Base-by-base conservation (phyloP, 257 asterid species). In the Plantago elongata region DNA sequence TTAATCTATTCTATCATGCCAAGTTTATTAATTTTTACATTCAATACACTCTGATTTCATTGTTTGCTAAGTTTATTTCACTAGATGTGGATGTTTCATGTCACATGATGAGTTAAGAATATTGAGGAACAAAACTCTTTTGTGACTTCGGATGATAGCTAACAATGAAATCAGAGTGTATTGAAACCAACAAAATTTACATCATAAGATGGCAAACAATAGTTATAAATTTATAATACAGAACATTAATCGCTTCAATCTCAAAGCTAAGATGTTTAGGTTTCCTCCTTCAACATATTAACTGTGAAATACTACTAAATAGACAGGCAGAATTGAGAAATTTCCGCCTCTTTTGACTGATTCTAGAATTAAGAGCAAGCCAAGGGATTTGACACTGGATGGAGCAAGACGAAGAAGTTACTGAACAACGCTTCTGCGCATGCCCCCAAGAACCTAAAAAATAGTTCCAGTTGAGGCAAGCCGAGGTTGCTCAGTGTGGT, bases 401-500 rank as follows among this genome's bases (percentile, higher is more conserved):
- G 62, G 44, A 59, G 52, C 13, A 60, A 52, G 42, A 34, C 17
- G 61, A 17, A 42, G 64, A 17, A 42, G 64, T 45, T 7, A 37
- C 47, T 13, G 78, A 74, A 70, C 80, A 77, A 66, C 80, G 34
- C 83, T 77, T 75, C 82, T 45, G 72, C 37, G 8, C 46, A 42
- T 58, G 29, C 74, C 71, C 70, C 49, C 63, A 22, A 45, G 27
- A 57, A 61, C 62, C 67, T 63, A 64, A 5, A 5, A 64, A 66
- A 75, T 51, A 61, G 48, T 63, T 60, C 50, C 52, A 65, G 54
- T 62, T 70, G 81, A 63, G 69, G 68, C 72, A 69, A 84, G 87
- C 81, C 67, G 76, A 72, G 81, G 88, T 81, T 75, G 83, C 69
- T 67, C 74, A 45, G 63, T 67, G 70, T 45, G 55, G 48, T 9